These are phyloP conservation scores for Xylaria venustula DNA, from an alignment of 495 filamentous ascomycete species.

Conservation along the genomic window DNA sequence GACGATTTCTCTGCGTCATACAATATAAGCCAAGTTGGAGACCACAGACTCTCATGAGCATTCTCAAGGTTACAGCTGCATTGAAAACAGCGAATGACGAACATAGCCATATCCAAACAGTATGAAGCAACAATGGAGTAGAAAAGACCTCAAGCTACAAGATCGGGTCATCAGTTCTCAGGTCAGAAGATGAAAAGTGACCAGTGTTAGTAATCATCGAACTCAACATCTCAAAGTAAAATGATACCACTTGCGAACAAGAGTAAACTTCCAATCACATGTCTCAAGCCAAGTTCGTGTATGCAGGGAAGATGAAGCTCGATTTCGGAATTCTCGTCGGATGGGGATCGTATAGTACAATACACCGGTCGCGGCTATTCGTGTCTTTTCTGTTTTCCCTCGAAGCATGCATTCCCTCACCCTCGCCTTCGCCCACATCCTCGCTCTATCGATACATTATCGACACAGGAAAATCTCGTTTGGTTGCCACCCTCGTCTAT, in stretches of 20 bases:
- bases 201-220: too few species aligned
- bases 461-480: not conserved
- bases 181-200: too few species aligned
- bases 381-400: not conserved
- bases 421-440: not conserved
- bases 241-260: not conserved
- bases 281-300: not conserved
- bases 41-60: too few species aligned
- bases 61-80: too few species aligned
- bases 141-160: too few species aligned
- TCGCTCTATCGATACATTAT: not conserved
- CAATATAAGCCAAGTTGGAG: too few species aligned
- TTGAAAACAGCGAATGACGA: too few species aligned
- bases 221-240: too few species aligned
- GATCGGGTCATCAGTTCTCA: too few species aligned
- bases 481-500: conserved; percentile 10
- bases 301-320: conserved; percentile 16
- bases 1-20: too few species aligned
- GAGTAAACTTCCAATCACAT: not conserved
- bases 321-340: conserved; percentile 4
- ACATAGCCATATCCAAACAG: too few species aligned
- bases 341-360: conserved; percentile 9
- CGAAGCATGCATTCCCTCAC: not conserved
- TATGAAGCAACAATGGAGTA: too few species aligned
- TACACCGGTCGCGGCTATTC: not conserved